A percentile compares a stretch with the other conserved stretches of the same genome.
These are phyloP conservation scores for Vitis hybrid DNA, from an alignment of 177 flowering plant species.

Conservation along the genomic window DNA sequence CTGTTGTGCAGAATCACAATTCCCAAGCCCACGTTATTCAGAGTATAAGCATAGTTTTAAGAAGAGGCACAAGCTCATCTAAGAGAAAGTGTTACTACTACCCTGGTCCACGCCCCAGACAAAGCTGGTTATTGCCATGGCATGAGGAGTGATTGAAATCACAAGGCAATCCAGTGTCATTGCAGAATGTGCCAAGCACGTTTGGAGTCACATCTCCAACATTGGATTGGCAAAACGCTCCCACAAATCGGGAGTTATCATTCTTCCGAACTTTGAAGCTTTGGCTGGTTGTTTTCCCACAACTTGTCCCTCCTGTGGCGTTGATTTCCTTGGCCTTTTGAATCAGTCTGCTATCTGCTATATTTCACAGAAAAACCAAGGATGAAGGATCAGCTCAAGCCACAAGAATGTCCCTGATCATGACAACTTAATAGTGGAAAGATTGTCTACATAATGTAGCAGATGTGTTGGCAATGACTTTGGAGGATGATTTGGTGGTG, in stretches of 20 bases:
- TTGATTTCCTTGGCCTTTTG: slow-evolving; percentile 30
- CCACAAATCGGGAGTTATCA: slow-evolving; percentile 42
- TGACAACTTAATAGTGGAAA: not conserved
- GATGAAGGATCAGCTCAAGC: too few species aligned
- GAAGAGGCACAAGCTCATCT: too few species aligned
- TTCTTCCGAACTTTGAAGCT: slow-evolving; percentile 52
- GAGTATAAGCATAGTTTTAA: too few species aligned
- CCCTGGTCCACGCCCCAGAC: slow-evolving; percentile 78
- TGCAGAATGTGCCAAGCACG: slow-evolving; percentile 66
- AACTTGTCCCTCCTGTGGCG: slow-evolving; percentile 48
- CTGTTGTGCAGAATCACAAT: slow-evolving; percentile 23
- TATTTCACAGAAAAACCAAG: not conserved
- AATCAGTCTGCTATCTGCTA: slow-evolving; percentile 14
- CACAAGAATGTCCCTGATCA: too few species aligned
- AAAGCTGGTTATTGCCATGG: slow-evolving; percentile 48
- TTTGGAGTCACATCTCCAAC: slow-evolving; percentile 74
- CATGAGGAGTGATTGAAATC: slow-evolving; percentile 67
- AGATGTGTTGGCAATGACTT: not conserved
- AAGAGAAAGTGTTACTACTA: slow-evolving; percentile 12
- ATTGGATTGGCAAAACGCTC: slow-evolving; percentile 71
- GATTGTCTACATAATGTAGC: not conserved
- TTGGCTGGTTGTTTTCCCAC: slow-evolving; percentile 38
- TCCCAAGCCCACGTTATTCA: not conserved
- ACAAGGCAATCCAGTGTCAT: slow-evolving; percentile 51
- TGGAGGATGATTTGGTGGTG: slow-evolving; percentile 10